Base-by-base conservation (phyloP, 208 protist species). In the Leishmania turanica region DNA sequence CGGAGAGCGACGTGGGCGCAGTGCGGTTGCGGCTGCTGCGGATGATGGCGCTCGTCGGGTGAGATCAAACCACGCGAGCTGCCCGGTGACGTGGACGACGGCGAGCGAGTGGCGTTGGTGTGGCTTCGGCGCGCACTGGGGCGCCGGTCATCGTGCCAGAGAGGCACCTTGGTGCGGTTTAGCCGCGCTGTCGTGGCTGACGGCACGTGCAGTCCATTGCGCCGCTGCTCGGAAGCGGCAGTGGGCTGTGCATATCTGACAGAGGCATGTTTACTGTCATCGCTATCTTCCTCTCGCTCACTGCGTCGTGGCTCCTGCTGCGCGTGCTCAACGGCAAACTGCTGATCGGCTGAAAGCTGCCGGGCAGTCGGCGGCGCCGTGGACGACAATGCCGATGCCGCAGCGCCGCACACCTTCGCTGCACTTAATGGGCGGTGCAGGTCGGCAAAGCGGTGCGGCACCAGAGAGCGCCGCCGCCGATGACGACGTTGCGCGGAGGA, bases 311-410 rank as follows among this genome's bases (percentile, higher is more conserved):
- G 27, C 51, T 47, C 21, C 68, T 42, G 53, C n/a, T 27, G 51
- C 72, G 72, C 69, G 69, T 73, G 47, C 42, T 76, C 72, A 27
- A 79, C 76, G 19, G 42, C 27, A 34, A 71, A 87, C 31, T 83
- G 66, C 4, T 78, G 34, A 56, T 87, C 84, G 1, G 34, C 53
- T 0, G 84, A 84, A n/a, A 84, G 84, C 72, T 87, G 75, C 17
- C 84, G 75, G 47, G 78, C 84, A 4, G 77, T 80, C 2, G 70
- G 84, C 27, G 62, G 84, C 21, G 77, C 27, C 21, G 76, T n/a
- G 49, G 56, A 53, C 58, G 58, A 40, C 77, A 15, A 34, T 62
- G 51, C 19, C 34, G 31, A 40, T 13, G n/a, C 51, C 27, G 72
- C 72, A 5, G 72, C 53, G 45, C 47, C 31, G 5, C 19, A 40